phyloP scores from a whole-genome alignment of 129 eudicot species.

The Flaveria ramosissima region DNA sequence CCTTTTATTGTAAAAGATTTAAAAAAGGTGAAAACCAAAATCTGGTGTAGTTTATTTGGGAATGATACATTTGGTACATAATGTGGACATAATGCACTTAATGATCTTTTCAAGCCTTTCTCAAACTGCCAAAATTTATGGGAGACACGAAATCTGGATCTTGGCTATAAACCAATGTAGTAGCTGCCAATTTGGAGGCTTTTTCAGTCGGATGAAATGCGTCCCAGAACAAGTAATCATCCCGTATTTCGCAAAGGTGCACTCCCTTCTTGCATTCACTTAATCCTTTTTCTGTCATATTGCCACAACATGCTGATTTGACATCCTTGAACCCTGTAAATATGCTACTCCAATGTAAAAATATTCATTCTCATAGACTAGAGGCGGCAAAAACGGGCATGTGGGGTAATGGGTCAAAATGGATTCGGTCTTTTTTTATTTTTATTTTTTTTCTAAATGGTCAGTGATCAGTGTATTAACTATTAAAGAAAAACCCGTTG shows the following conservation, averaged over 20 bases:
- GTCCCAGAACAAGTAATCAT: slow-evolving; percentile 54
- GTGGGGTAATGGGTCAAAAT: background rate
- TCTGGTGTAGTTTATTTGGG: slow-evolving; percentile 26
- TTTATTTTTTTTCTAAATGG: background rate
- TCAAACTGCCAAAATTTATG: slow-evolving; percentile 45
- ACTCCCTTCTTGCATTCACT: slow-evolving; percentile 35
- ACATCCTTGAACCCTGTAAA: slow-evolving; percentile 45
- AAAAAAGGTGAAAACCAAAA: slow-evolving; percentile 2
- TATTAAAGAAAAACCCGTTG: background rate
- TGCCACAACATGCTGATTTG: slow-evolving; percentile 55
- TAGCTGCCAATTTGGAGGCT: slow-evolving; percentile 43
- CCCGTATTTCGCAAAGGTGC: slow-evolving; percentile 39
- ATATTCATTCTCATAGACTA: background rate
- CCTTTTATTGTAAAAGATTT: slow-evolving; percentile 1
- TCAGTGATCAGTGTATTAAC: background rate
- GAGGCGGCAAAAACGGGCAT: background rate
- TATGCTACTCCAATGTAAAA: slow-evolving; percentile 13
- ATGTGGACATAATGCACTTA: slow-evolving; percentile 4
- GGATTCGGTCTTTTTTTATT: background rate
- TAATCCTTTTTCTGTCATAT: slow-evolving; percentile 23
- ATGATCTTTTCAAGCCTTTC: slow-evolving; percentile 18
- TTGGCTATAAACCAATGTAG: slow-evolving; percentile 27
- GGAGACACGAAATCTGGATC: slow-evolving; percentile 41
- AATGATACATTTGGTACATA: slow-evolving; percentile 17
- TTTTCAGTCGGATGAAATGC: slow-evolving; percentile 49